Percentiles rank a stretch among this genome's conserved stretches.
Conservation (phyloP, 139 green algal species). For the Coelastrella sp. region DNA sequence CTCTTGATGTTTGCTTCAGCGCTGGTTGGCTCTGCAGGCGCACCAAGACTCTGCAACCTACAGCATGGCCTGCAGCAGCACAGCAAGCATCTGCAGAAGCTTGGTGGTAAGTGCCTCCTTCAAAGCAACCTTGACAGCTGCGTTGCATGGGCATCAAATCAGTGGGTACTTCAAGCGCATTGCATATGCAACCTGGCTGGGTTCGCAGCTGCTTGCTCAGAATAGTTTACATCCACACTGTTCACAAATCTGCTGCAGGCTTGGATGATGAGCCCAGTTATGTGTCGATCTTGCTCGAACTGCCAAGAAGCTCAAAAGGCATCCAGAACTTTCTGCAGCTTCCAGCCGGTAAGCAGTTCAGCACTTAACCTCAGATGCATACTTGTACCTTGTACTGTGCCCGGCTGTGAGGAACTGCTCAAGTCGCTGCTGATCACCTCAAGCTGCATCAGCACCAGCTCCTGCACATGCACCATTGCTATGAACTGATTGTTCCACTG, state of each 20-base stretch:
- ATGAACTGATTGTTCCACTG: not conserved
- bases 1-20: too few relatives aligned
- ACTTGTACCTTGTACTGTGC: not conserved
- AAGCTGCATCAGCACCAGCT: too few relatives aligned
- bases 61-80: not conserved
- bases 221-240: not conserved
- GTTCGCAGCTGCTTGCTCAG: not conserved
- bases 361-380: not conserved
- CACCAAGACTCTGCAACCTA: not conserved
- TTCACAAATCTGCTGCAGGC: not conserved
- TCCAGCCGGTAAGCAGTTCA: constrained; percentile 3
- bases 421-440: not conserved
- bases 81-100: not conserved
- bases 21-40: not conserved
- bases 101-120: not conserved
- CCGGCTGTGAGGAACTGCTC: not conserved
- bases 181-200: not conserved
- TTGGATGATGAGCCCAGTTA: not conserved
- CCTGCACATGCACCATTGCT: not conserved
- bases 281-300: not conserved
- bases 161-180: not conserved
- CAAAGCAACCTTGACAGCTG: not conserved
- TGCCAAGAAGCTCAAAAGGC: not conserved
- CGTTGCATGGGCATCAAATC: not conserved
- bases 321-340: not conserved